Percentiles rank a stretch among this genome's conserved stretches.
Evolutionary conservation across 371 early-diverging fungal species (phyloP).

Genomic region (Haplosporangium sp.): DNA sequence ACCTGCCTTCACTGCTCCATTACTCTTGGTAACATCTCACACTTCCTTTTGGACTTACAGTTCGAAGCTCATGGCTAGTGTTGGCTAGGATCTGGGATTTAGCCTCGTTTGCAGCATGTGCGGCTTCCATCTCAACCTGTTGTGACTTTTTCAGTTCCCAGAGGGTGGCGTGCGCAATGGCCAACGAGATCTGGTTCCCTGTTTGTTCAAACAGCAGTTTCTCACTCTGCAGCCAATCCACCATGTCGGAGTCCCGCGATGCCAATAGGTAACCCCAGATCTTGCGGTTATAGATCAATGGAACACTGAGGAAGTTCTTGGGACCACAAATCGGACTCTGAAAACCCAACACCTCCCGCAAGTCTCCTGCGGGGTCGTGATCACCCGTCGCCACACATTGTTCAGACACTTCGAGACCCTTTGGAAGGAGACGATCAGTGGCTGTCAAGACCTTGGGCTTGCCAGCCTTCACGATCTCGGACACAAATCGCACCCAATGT

Average conservation of each 20-base stretch:
- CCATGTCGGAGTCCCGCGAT: conserved; percentile 33
- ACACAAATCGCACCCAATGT: conserved; percentile 45
- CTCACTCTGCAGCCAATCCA: conserved; percentile 52
- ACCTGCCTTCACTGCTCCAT: too few species aligned
- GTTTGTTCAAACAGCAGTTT: conserved; percentile 55
- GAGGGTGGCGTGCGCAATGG: conserved; percentile 53
- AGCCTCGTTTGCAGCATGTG: conserved; percentile 55
- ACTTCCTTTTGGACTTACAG: conserved; percentile 18
- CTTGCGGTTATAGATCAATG: conserved; percentile 40
- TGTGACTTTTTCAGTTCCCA: conserved; percentile 54
- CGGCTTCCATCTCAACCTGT: conserved; percentile 58
- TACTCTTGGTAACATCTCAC: too few species aligned
- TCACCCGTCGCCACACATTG: conserved; percentile 7
- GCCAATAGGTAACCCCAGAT: conserved; percentile 50
- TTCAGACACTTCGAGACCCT: conserved; percentile 34
- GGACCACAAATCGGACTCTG: conserved; percentile 33
- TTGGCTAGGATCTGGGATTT: conserved; percentile 58
- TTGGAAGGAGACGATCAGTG: conserved; percentile 32
- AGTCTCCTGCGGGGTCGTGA: conserved; percentile 21
- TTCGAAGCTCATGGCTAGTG: conserved; percentile 53
- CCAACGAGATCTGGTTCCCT: conserved; percentile 55
- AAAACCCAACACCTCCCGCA: conserved; percentile 27
- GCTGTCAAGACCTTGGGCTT: conserved; percentile 35
- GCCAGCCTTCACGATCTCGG: conserved; percentile 37
- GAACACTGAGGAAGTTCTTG: conserved; percentile 45